Conservation (phyloP, 2,329 filamentous ascomycete species). For the Thermothelomyces thermophilus region DNA sequence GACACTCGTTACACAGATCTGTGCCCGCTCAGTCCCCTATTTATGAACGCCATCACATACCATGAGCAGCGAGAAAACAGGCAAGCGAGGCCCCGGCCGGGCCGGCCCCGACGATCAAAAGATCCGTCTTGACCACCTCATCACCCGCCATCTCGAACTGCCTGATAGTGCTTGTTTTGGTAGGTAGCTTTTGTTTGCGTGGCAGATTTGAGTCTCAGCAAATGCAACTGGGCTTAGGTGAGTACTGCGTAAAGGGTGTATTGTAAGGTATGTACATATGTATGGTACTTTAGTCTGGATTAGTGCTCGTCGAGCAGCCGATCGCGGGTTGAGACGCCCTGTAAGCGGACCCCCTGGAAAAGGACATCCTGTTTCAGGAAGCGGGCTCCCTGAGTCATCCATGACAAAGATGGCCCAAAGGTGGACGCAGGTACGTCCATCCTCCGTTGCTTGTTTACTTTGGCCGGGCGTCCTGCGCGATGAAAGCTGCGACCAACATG, state of each 20-base stretch:
- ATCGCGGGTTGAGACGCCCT: background rate
- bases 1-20: background rate
- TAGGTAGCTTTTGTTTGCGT: too few relatives aligned
- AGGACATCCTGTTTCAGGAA: background rate
- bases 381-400: background rate
- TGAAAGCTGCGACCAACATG: background rate
- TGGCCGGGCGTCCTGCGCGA: too few relatives aligned
- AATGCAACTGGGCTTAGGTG: too few relatives aligned
- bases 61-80: constrained; percentile 45
- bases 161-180: background rate
- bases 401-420: background rate
- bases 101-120: constrained; percentile 45
- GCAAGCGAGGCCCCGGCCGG: constrained; percentile 49
- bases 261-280: too few relatives aligned
- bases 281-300: background rate
- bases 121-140: constrained; percentile 34
- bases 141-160: constrained; percentile 1
- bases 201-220: too few relatives aligned
- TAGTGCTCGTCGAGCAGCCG: background rate
- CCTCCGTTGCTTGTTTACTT: too few relatives aligned
- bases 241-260: too few relatives aligned
- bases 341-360: background rate
- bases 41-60: constrained; percentile 24
- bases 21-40: too few relatives aligned
- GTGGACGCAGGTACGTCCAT: too few relatives aligned